These are phyloP conservation scores for Gossypium longicalyx DNA, from an alignment of 345 rosid species.

Conservation along the genomic window DNA sequence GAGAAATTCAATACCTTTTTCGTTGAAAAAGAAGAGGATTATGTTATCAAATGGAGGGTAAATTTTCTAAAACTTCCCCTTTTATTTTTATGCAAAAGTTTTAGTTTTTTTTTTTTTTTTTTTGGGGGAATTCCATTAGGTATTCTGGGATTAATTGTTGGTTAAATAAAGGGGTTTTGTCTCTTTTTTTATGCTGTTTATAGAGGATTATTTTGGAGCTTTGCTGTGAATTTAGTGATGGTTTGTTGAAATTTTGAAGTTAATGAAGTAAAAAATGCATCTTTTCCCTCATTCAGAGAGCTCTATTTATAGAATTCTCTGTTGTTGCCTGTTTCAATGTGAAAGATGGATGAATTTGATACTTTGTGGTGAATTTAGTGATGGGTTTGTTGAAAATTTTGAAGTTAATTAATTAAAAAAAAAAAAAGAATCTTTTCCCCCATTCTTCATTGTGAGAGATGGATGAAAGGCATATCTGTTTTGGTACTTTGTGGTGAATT, in stretches of 20 bases:
- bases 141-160: conserved; percentile 2
- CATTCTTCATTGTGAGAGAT: background rate
- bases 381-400: too few species aligned
- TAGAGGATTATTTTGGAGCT: background rate
- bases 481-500: background rate
- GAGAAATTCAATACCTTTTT: conserved; percentile 55
- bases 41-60: conserved; percentile 48
- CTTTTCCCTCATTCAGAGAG: background rate
- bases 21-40: conserved; percentile 55
- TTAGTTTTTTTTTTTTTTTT: background rate
- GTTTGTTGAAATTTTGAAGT: background rate
- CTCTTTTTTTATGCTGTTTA: background rate
- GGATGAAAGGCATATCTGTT: background rate
- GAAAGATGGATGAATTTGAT: background rate
- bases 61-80: background rate
- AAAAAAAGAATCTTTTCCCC: too few species aligned
- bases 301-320: background rate
- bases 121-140: background rate
- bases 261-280: background rate
- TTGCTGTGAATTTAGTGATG: background rate
- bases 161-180: background rate
- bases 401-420: too few species aligned
- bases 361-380: too few species aligned
- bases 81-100: background rate
- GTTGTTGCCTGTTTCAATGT: background rate